A percentile compares a stretch with the other conserved stretches of the same genome.
phyloP scores from a whole-genome alignment of 495 filamentous ascomycete species.

The Penicillium ochrochloron region DNA sequence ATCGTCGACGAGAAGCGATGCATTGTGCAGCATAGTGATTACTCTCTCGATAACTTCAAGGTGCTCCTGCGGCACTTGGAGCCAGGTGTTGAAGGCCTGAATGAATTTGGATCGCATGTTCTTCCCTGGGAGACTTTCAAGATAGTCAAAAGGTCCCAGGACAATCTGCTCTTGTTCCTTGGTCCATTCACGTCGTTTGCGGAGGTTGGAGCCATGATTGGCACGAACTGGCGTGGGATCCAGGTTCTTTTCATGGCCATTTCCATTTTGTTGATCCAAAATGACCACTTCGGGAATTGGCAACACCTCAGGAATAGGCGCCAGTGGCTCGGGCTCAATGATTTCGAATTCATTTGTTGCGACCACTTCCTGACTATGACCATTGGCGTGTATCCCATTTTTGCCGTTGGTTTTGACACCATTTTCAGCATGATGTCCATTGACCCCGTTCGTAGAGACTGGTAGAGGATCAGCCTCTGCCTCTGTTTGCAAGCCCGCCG shows the following conservation, averaged over 20 bases:
- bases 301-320: background rate
- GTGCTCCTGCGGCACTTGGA: slow-evolving; percentile 5
- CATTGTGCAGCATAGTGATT: background rate
- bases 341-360: background rate
- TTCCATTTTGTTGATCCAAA: background rate
- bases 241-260: background rate
- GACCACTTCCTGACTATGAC: background rate
- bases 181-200: background rate
- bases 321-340: background rate
- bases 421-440: background rate
- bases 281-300: background rate
- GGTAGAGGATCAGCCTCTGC: background rate
- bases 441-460: background rate
- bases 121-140: slow-evolving; percentile 10
- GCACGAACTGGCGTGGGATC: background rate
- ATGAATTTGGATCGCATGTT: slow-evolving; percentile 14
- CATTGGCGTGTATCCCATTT: background rate
- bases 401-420: background rate
- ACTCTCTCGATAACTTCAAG: slow-evolving; percentile 1
- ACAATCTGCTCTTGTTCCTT: slow-evolving; percentile 1
- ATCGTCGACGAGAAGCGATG: slow-evolving; percentile 7
- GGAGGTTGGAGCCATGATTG: background rate
- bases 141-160: slow-evolving; percentile 11
- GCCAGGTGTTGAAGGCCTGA: slow-evolving; percentile 14
- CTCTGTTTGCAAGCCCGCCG: background rate